Evolutionary conservation across 768 basidiomycete species (phyloP), one percentile per base, ranked within the genome.

Genomic region (Hirschioporus abietinus): DNA sequence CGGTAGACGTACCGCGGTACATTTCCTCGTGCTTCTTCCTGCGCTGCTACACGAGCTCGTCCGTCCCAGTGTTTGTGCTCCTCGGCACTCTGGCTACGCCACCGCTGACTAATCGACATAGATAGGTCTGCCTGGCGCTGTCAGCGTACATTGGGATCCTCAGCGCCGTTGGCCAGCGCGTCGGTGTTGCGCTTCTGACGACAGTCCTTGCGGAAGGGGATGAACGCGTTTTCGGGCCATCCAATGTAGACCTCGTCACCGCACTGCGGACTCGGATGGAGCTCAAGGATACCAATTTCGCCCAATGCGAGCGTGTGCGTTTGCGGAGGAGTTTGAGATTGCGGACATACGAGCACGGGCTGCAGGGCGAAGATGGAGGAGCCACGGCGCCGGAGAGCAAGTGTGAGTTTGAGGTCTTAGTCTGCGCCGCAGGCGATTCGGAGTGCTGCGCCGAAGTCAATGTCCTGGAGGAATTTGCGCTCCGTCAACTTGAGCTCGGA

Each of bases 231-330:
- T 78, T 91, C 89, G 1, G 90, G 91, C 58, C 91, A 86, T 76
- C 91, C 91, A 79, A 92, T 86, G 73, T 92, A 92, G 76, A 90
- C 89, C 63, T 89, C 89, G 76, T 92, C 90, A 71, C 91, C 90
- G 80, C 88, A 82, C 75, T 79, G n/a, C n/a, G n/a, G n/a, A n/a
- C n/a, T 81, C 9, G 88, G 78, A 58, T 76, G 71, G 20, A 75
- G 76, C 70, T 77, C 76, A 65, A 36, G 74, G 75, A 74, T 70
- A 63, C 78, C 77, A 70, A 72, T 74, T 35, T 68, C 75, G 52
- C 75, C 70, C 64, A 7, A 65, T 35, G 26, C 67, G 67, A 7
- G 70, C 69, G 35, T 36, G 15, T 36, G 35, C 35, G 35, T 36
- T 36, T 36, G 35, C 7, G 35, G 35, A 7, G 35, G 35, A 7